Conservation (phyloP, 75 land plant genomes). For the Adiantum capillusveneris region DNA sequence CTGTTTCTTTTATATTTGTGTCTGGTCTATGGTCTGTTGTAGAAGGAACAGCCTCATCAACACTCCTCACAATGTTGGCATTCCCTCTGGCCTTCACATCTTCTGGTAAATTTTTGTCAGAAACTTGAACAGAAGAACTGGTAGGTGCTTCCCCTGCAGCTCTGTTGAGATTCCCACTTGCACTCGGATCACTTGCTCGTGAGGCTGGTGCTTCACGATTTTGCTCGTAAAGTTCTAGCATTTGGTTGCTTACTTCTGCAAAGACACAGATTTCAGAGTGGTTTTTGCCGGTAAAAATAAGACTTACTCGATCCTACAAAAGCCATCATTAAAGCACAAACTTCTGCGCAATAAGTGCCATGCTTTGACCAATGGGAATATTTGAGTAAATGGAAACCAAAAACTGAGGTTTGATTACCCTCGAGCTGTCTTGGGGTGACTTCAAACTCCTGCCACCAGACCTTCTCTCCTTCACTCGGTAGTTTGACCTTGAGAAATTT, state of each 20-base stretch:
- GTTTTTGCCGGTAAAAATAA: no score
- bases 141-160: not conserved
- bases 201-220: conserved; percentile 22
- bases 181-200: conserved; percentile 32
- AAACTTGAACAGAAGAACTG: not conserved
- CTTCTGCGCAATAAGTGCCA: not conserved
- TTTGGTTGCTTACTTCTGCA: conserved; percentile 64
- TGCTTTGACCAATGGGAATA: no score
- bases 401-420: conserved; percentile 36
- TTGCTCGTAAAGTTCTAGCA: conserved; percentile 49
- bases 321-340: no score
- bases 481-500: conserved; percentile 60
- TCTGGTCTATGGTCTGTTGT: not conserved
- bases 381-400: not conserved
- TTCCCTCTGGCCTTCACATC: not conserved
- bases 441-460: conserved; percentile 81
- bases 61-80: not conserved
- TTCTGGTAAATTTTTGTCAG: conserved; percentile 9
- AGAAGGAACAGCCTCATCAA: not conserved
- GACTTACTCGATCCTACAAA: no score
- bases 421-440: conserved; percentile 54
- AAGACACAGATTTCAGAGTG: no score
- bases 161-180: conserved; percentile 15
- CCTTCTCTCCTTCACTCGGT: conserved; percentile 48
- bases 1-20: not conserved